These are phyloP conservation scores for Penicillium cataractarum DNA, from an alignment of 495 filamentous ascomycete genomes.

Conservation along the genomic window DNA sequence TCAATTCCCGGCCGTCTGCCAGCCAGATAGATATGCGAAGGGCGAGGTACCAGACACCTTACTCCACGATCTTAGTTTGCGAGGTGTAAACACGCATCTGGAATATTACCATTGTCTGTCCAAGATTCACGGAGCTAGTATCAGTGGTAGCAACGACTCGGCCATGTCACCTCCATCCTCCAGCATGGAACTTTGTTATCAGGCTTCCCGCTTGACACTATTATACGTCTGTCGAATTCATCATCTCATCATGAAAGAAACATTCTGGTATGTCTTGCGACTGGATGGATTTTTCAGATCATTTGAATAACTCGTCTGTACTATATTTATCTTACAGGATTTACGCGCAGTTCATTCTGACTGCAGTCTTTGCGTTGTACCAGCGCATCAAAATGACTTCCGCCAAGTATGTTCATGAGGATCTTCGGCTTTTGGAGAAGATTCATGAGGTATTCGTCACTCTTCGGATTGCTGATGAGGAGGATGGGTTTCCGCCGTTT, in stretches of 20 bases:
- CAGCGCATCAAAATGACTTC: neutral
- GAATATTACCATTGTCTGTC: conserved; percentile 7
- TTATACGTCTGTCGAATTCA: neutral
- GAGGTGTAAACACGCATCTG: conserved; percentile 1
- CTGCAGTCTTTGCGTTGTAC: conserved; percentile 4
- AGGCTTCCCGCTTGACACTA: neutral
- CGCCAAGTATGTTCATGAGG: neutral
- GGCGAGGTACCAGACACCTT: neutral
- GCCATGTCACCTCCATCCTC: neutral
- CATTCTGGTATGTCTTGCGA: neutral
- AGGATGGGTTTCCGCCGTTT: neutral
- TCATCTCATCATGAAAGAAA: conserved; percentile 1
- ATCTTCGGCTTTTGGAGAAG: conserved; percentile 2
- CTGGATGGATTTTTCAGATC: too few relatives aligned
- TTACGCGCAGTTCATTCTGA: conserved; percentile 1
- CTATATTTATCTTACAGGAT: neutral
- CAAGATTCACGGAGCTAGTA: conserved; percentile 4
- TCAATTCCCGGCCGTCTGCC: conserved; percentile 1
- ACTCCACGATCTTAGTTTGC: conserved; percentile 6
- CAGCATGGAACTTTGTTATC: conserved; percentile 4
- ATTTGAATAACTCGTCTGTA: neutral
- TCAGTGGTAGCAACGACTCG: neutral
- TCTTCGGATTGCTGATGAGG: neutral
- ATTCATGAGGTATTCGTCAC: neutral
- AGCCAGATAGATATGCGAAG: neutral